phyloP scores from a whole-genome alignment of 352 stramenopile genomes.

The Paralagenidium karlingii region DNA sequence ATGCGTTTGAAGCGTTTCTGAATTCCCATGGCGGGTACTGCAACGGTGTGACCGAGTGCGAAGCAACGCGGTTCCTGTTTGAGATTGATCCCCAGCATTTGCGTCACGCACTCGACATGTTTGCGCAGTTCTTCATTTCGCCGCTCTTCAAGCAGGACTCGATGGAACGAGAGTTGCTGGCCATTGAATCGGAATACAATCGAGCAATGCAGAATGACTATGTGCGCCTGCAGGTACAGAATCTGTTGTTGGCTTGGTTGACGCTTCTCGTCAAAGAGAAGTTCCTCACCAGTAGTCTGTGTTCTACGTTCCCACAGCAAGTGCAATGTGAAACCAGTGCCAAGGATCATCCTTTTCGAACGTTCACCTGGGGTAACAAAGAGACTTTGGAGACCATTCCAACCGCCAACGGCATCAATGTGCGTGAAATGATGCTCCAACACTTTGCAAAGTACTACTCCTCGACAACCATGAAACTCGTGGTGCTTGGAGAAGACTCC shows the following conservation, averaged over 20 bases:
- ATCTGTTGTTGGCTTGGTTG: too few species aligned
- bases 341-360: slow-evolving; percentile 18
- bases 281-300: too few species aligned
- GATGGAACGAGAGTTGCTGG: slow-evolving; percentile 41
- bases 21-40: slow-evolving; percentile 48
- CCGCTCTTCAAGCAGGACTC: slow-evolving; percentile 38
- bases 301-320: too few species aligned
- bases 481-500: slow-evolving; percentile 16
- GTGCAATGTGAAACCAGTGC: slow-evolving; percentile 16
- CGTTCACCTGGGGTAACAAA: slow-evolving; percentile 55
- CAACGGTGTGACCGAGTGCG: slow-evolving; percentile 80
- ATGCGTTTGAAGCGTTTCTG: slow-evolving; percentile 78
- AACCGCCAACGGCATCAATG: slow-evolving; percentile 5
- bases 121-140: slow-evolving; percentile 83
- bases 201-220: slow-evolving; percentile 21
- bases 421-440: slow-evolving; percentile 15
- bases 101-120: slow-evolving; percentile 46
- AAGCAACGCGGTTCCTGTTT: slow-evolving; percentile 80
- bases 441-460: slow-evolving; percentile 31
- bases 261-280: too few species aligned
- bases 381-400: slow-evolving; percentile 17
- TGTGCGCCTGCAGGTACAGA: slow-evolving; percentile 16
- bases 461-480: slow-evolving; percentile 28
- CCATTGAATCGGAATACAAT: slow-evolving; percentile 58
- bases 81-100: slow-evolving; percentile 28